Evolutionary conservation across 106 monocot genomes (phyloP), one percentile per base, ranked within the genome.

Genomic region (Allium fistulosum): DNA sequence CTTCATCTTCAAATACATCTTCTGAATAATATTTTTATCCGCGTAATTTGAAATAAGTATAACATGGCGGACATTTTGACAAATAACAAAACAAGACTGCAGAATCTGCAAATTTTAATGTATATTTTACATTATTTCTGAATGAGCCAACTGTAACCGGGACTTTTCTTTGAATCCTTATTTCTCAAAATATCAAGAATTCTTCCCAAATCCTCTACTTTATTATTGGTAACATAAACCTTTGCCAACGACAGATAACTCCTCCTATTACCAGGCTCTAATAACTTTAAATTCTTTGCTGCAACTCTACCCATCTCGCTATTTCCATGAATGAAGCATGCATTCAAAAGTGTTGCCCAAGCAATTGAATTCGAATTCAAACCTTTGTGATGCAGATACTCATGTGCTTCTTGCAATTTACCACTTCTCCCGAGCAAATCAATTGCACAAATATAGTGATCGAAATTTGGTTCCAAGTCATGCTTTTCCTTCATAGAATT

Each of bases 341-440:
- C 69, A 61, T 72, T 76, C 12, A 85, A 63, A 51, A 85, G 81
- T 9, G 81, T 52, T 11, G 48, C 28, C 85, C 78, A 85, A 2
- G 81, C 85, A 9, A 78, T 61, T 1, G 69, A 61, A 27, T 67
- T 72, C 6, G 77, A 64, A 8, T 10, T 28, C 7, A 73, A 66
- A 8, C 75, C 72, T 69, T 66, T 72, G 8, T 52, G 49, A 1
- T 47, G 9, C 45, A 85, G 59, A 22, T 81, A 15, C 8, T 56
- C 50, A 26, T 72, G 51, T 13, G 85, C 85, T 48, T 65, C 75
- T 37, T 73, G 49, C 1, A 81, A 26, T 69, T 57, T 69, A 5
- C 85, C 85, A 9, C 72, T 81, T 67, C 85, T 75, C 7, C 81
- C 85, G 7, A 85, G 72, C 81, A 85, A 68, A 64, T 85, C 85